phyloP scores from a whole-genome alignment of 345 rosid species.

The Viola odorata region DNA sequence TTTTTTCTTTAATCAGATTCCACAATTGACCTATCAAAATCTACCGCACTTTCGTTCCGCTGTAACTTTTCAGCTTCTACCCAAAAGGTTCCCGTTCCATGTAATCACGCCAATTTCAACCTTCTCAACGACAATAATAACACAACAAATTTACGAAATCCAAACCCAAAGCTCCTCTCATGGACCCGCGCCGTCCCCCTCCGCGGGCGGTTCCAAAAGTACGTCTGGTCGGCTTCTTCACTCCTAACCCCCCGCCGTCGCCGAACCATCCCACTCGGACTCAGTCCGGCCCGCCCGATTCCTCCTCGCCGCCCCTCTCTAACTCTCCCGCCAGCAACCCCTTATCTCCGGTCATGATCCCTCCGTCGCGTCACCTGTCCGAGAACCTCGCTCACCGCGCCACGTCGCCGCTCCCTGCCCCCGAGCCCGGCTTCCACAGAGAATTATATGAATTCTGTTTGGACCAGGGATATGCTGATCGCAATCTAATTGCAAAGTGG shows the following conservation, averaged over 20 bases:
- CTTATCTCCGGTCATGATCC: conserved; percentile 63
- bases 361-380: conserved; percentile 62
- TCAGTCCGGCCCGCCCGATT: conserved; percentile 43
- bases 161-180: conserved; percentile 13
- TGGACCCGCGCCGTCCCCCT: conserved; percentile 47
- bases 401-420: conserved; percentile 53
- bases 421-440: conserved; percentile 19
- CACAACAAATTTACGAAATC: not conserved
- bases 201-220: conserved; percentile 49
- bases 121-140: not conserved
- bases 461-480: too few species aligned
- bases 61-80: not conserved
- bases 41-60: not conserved
- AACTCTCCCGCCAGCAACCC: conserved; percentile 46
- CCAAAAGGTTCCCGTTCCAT: not conserved
- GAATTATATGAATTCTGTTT: too few species aligned
- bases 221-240: conserved; percentile 71
- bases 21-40: not conserved
- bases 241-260: conserved; percentile 39
- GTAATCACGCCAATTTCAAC: not conserved
- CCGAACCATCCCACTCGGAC: conserved; percentile 26
- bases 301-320: conserved; percentile 41
- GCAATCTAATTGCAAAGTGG: too few species aligned
- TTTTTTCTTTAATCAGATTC: not conserved
- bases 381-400: conserved; percentile 50